phyloP scores from a whole-genome alignment of 148 eudicot genomes.

The Rhododendron molle region DNA sequence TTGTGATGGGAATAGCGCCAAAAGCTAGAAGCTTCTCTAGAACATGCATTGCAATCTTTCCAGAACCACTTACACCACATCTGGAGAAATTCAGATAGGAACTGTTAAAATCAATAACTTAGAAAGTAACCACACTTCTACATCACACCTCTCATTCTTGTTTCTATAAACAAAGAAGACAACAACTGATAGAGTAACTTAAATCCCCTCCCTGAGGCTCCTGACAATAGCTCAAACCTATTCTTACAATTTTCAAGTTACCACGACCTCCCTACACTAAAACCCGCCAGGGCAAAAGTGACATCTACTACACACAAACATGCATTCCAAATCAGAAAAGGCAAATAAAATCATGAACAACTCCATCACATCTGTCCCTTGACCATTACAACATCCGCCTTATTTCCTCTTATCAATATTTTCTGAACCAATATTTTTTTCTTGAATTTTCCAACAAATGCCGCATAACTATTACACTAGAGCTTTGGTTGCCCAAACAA shows the following conservation, averaged over 20 bases:
- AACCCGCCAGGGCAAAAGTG: neutral
- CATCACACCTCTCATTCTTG: neutral
- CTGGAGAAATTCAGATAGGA: slow-evolving; percentile 32
- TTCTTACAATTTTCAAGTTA: neutral
- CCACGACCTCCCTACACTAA: neutral
- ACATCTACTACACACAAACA: neutral
- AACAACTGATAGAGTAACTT: neutral
- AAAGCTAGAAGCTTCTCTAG: slow-evolving; percentile 89
- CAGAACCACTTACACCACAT: slow-evolving; percentile 98
- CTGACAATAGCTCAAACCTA: neutral
- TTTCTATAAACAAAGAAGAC: neutral
- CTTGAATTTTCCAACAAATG: neutral
- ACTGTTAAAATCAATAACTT: slow-evolving; percentile 3
- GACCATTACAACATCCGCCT: neutral
- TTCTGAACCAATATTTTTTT: neutral
- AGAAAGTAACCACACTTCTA: neutral
- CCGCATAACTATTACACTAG: neutral
- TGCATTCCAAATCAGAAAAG: neutral
- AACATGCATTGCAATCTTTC: slow-evolving; percentile 97
- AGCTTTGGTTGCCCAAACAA: neutral
- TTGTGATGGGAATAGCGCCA: slow-evolving; percentile 89
- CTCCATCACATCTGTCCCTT: neutral
- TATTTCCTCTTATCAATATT: neutral
- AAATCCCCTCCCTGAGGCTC: neutral
- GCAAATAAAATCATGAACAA: neutral